Conservation (phyloP, 176 grass and related monocot genomes). For the Oryza australiensis region DNA sequence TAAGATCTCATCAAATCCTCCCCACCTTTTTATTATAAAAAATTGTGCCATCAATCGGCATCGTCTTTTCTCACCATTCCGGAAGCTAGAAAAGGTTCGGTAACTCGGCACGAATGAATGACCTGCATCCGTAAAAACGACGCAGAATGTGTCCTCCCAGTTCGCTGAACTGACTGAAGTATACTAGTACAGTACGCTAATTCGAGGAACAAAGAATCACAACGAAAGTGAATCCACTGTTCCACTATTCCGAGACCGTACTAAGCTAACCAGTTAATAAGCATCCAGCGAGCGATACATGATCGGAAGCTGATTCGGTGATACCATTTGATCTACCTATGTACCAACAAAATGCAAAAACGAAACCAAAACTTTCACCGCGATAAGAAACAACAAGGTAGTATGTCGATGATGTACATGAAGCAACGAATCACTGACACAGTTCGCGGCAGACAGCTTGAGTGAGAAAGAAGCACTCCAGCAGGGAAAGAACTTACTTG, state of each 20-base stretch:
- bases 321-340: background rate
- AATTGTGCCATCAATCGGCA: slow-evolving; percentile 36
- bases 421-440: background rate
- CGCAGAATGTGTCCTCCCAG: background rate
- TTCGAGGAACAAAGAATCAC: background rate
- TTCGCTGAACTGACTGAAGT: background rate
- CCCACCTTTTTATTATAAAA: slow-evolving; percentile 1
- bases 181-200: background rate
- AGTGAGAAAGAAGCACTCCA: background rate
- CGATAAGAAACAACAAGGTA: background rate
- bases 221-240: background rate
- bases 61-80: slow-evolving; percentile 35
- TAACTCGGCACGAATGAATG: slow-evolving; percentile 9
- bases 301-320: background rate
- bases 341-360: background rate
- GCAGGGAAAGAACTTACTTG: slow-evolving; percentile 39
- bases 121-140: background rate
- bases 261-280: background rate
- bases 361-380: background rate
- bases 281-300: background rate
- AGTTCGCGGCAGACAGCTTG: background rate
- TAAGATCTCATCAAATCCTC: slow-evolving; percentile 27
- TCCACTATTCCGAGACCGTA: background rate
- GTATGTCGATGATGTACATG: background rate
- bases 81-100: background rate